Evolutionary conservation across 371 early-diverging fungal species (phyloP), one percentile per base, ranked within the genome.

Genomic region (Lichtheimia ramosa): DNA sequence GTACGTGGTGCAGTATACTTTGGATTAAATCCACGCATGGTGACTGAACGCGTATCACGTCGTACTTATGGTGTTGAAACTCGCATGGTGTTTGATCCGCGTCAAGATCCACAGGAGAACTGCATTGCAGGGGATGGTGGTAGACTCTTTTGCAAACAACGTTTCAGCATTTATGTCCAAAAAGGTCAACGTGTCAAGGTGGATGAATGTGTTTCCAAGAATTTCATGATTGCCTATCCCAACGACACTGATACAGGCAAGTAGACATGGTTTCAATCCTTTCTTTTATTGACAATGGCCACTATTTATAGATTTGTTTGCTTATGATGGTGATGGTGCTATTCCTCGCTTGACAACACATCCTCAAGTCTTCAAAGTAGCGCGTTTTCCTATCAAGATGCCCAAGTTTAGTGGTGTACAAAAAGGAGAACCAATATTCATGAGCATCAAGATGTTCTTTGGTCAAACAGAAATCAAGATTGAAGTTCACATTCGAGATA

Each of bases 11-110:
- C 80, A 8, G 80, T 80, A 21, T 83, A 85, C 62, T 83, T 83
- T 65, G 84, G 85, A 43, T 43, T 85, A 54, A 79, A 82, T 13
- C 79, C 81, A 27, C 73, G 74, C 48, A 78, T 82, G 67, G 79
- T 85, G 51, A 79, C 82, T 27, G 78, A 83, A 25, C 82, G 85
- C 67, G 83, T 85, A 16, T 83, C 85, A 1, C 75, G 85, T 64
- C 74, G 85, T 21, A 83, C 82, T 53, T 81, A 85, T 58, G 85
- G 85, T 24, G 75, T 85, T 12, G 85, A 85, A 54, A 83, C 85
- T 10, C 78, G 83, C 21, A 85, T 85, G 85, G 78, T 82, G 10
- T 85, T 82, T 66, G 77, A 81, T 27, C 79, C 81, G 13, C 77
- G 82, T 6, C 58, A 69, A 18, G 85, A 85, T 59, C 85, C 85